Evolutionary conservation across 768 basidiomycete genomes (phyloP).

Genomic region (Lyophyllum decastes): DNA sequence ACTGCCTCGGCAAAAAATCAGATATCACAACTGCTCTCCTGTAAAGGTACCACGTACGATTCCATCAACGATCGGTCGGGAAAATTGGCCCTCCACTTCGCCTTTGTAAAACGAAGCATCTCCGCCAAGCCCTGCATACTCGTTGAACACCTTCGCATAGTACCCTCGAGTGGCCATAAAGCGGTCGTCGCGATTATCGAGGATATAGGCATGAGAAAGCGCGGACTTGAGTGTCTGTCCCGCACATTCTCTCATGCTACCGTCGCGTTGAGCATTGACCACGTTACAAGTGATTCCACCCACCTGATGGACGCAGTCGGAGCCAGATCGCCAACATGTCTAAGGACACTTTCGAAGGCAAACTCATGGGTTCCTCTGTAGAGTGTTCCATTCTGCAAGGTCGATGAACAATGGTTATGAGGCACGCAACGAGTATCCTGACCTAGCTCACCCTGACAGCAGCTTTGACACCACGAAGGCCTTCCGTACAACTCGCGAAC

Average conservation of each 20-base stretch:
- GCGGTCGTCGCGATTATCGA: slow-evolving; percentile 76
- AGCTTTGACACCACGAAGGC: slow-evolving; percentile 63
- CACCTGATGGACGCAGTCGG: slow-evolving; percentile 85
- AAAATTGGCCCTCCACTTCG: slow-evolving; percentile 65
- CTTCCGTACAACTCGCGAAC: slow-evolving; percentile 74
- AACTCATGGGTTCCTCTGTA: slow-evolving; percentile 67
- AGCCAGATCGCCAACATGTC: slow-evolving; percentile 72
- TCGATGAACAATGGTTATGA: slow-evolving; percentile 19
- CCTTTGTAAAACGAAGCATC: slow-evolving; percentile 77
- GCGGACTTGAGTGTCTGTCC: slow-evolving; percentile 83
- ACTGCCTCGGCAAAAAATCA: slow-evolving; percentile 40
- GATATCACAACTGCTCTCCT: neutral
- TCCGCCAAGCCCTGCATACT: slow-evolving; percentile 81
- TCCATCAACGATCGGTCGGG: slow-evolving; percentile 57
- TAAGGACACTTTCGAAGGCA: slow-evolving; percentile 79
- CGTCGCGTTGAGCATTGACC: neutral
- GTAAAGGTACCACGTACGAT: slow-evolving; percentile 44
- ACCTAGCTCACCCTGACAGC: slow-evolving; percentile 75
- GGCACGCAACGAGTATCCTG: slow-evolving; percentile 29
- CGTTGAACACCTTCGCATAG: slow-evolving; percentile 63
- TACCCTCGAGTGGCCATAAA: slow-evolving; percentile 64
- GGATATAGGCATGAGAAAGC: slow-evolving; percentile 72
- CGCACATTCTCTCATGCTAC: slow-evolving; percentile 82
- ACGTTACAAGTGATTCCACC: slow-evolving; percentile 15
- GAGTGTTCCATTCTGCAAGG: slow-evolving; percentile 35